Evolutionary conservation across 345 rosid species (phyloP).

Genomic region (Moringa oleifera): DNA sequence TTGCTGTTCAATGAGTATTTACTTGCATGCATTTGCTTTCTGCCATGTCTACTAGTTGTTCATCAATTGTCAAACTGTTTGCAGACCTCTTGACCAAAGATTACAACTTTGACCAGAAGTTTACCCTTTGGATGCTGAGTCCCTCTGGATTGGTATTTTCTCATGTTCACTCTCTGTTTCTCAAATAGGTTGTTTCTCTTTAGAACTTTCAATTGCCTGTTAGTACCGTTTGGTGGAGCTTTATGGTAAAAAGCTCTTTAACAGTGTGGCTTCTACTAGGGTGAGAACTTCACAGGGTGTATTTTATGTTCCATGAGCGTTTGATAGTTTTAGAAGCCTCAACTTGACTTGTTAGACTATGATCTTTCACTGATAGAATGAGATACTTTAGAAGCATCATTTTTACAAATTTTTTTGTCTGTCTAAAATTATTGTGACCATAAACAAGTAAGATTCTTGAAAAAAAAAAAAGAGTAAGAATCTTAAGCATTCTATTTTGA

Average conservation of each 20-base stretch:
- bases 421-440: too few relatives aligned
- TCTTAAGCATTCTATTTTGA: too few relatives aligned
- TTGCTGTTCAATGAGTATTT: conserved; percentile 5
- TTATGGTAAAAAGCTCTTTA: neutral
- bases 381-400: too few relatives aligned
- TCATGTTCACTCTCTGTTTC: conserved; percentile 11
- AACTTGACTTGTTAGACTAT: neutral
- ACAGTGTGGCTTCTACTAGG: neutral
- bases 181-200: neutral
- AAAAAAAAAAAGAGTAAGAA: too few relatives aligned
- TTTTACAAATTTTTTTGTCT: too few relatives aligned
- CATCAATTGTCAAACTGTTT: conserved; percentile 10
- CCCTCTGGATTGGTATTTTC: conserved; percentile 55
- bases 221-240: neutral
- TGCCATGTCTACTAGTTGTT: neutral
- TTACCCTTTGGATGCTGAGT: conserved; percentile 50
- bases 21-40: conserved; percentile 5
- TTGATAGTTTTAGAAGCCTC: neutral
- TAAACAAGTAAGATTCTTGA: too few relatives aligned
- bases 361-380: too few relatives aligned
- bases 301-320: too few relatives aligned
- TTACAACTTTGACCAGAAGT: conserved; percentile 70
- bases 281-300: neutral
- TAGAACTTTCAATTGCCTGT: too few relatives aligned
- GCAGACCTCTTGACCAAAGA: conserved; percentile 77